These are phyloP conservation scores for Senecio squalidus DNA, from an alignment of 140 eudicot genomes.

Conservation along the genomic window DNA sequence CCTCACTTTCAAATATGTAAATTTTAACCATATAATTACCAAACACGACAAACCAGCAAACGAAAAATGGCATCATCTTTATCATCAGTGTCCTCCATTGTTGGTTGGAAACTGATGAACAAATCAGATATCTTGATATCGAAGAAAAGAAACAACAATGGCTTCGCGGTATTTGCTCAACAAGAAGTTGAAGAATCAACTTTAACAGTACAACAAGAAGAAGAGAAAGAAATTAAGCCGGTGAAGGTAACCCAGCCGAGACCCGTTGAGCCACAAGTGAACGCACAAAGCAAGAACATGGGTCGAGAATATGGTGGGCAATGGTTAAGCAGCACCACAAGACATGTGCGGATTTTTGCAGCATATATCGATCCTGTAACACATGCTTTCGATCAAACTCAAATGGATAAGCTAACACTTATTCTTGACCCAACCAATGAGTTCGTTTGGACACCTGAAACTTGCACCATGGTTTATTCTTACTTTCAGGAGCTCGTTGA, in stretches of 20 bases:
- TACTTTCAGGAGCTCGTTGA: slow-evolving; percentile 86
- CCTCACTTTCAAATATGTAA: slow-evolving; percentile 20
- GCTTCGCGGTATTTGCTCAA: slow-evolving; percentile 44
- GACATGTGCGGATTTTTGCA: slow-evolving; percentile 82
- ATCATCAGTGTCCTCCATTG: slow-evolving; percentile 51
- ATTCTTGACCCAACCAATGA: slow-evolving; percentile 82
- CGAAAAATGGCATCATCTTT: slow-evolving; percentile 34
- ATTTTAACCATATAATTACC: slow-evolving; percentile 18
- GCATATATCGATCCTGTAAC: slow-evolving; percentile 88
- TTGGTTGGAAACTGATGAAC: slow-evolving; percentile 31
- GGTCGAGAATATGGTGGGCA: slow-evolving; percentile 63
- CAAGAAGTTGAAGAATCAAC: slow-evolving; percentile 42
- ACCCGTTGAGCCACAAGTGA: slow-evolving; percentile 65
- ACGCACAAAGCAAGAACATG: slow-evolving; percentile 77
- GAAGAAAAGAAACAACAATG: slow-evolving; percentile 15
- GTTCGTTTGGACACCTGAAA: slow-evolving; percentile 76
- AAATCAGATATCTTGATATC: slow-evolving; percentile 15
- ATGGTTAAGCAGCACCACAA: slow-evolving; percentile 80
- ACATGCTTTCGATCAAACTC: slow-evolving; percentile 75
- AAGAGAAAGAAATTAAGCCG: slow-evolving; percentile 27
- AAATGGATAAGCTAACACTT: slow-evolving; percentile 81
- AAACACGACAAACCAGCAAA: not conserved
- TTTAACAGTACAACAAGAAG: slow-evolving; percentile 29
- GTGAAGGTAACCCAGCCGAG: slow-evolving; percentile 35
- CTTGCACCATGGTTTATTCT: slow-evolving; percentile 67